Base-by-base conservation (phyloP, 1,284 basidiomycete genomes). In the Dichomitus squalens region DNA sequence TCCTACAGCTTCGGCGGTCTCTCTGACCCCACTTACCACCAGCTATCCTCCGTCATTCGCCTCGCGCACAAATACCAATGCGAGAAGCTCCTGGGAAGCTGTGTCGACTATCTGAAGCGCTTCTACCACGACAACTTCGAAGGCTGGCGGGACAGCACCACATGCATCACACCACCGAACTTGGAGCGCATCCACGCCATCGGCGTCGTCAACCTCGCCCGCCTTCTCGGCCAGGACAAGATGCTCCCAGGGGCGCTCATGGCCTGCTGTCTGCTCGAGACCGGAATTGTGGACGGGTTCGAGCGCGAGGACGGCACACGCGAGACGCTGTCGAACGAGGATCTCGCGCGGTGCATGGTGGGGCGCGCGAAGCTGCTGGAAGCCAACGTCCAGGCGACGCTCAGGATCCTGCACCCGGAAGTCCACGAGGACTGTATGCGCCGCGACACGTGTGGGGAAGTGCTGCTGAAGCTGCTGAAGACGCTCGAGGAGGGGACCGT, bases 401-500 rank as follows among this genome's bases (percentile, higher is more conserved):
- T 54, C 49, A 43, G 25, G 23, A 44, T 44, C 25, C 41, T 44
- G 7, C 41, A 9, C 41, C 41, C 25, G 16, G 41, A 44, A 3
- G 41, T 44, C 14, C 41, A 44, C 41, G 6, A 21, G 7, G 41
- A 44, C 16, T 44, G 41, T 4, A 27, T 44, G 41, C 41, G 41
- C 23, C 41, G 41, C 25, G 41, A 44, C 41, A 25, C 29, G 41
- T 44, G 41, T n/a, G 41, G 5, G 14, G 41, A n/a, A 16, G 41
- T 44, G 14, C 41, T 44, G 14, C 54, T 58, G 29, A 23, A 49
- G 41, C 49, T 58, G 35, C 47, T 55, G 38, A 36, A 29, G 44
- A 60, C 56, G 27, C 53, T 65, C 27, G 60, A 63, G 20, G 61
- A 64, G 27, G 63, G 66, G 46, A 43, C 18, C 5, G 52, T 46